These are phyloP conservation scores for Taxawa tesnikishii DNA, from an alignment of 2,329 filamentous ascomycete genomes.

Conservation along the genomic window DNA sequence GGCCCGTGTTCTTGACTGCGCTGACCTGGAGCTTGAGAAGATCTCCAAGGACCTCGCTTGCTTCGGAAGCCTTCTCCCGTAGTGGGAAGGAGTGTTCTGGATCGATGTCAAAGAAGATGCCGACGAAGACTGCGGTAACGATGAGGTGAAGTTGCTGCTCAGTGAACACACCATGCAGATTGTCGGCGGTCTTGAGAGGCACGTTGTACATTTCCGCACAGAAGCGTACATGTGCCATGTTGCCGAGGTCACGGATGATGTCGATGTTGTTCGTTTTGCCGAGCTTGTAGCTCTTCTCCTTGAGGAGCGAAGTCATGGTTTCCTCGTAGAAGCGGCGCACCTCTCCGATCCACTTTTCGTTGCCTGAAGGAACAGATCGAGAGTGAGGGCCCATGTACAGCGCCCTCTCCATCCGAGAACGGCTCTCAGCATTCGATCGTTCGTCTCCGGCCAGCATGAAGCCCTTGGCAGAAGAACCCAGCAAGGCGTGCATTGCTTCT, in stretches of 20 bases:
- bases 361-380: conserved; percentile 14
- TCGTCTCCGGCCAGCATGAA: conserved; percentile 37
- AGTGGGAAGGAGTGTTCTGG: conserved; percentile 40
- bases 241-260: conserved; percentile 38
- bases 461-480: conserved; percentile 29
- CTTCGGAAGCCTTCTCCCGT: conserved; percentile 33
- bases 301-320: conserved; percentile 32
- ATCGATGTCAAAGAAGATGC: conserved; percentile 43
- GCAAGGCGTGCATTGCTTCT: conserved; percentile 31
- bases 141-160: conserved; percentile 43
- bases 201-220: conserved; percentile 42
- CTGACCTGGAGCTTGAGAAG: conserved; percentile 37
- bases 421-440: conserved; percentile 26
- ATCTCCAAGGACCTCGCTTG: conserved; percentile 37
- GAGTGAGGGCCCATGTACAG: conserved; percentile 25
- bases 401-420: conserved; percentile 28
- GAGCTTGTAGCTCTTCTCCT: conserved; percentile 32
- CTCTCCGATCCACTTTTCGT: conserved; percentile 31
- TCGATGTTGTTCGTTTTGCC: conserved; percentile 33
- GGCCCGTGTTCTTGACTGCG: conserved; percentile 27
- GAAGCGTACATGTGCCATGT: conserved; percentile 43
- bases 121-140: conserved; percentile 39
- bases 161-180: conserved; percentile 39
- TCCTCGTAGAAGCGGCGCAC: conserved; percentile 36
- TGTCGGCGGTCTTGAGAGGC: conserved; percentile 40